phyloP scores from a whole-genome alignment of 768 basidiomycete species.

The Hortiboletus campestris region DNA sequence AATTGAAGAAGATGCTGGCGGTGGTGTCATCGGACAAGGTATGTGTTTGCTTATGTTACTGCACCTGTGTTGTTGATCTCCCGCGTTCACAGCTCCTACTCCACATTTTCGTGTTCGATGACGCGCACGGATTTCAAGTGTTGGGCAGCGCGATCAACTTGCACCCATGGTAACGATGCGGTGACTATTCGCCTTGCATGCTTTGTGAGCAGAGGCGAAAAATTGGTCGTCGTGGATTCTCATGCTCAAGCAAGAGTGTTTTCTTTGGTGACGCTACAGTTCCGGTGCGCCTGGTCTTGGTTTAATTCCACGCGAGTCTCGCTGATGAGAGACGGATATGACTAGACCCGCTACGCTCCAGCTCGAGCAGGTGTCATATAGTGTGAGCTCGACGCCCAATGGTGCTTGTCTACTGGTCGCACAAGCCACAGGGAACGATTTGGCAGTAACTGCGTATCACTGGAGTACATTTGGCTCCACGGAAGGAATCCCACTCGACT shows the following conservation, averaged over 20 bases:
- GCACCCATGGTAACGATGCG: constrained; percentile 37
- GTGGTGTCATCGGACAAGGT: constrained; percentile 46
- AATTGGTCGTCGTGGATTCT: constrained; percentile 50
- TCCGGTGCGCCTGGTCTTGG: constrained; percentile 37
- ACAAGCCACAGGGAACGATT: constrained; percentile 14
- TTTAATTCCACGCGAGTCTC: not conserved
- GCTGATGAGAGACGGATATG: not conserved
- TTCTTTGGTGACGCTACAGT: constrained; percentile 52
- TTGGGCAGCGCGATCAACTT: constrained; percentile 43
- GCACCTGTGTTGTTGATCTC: not conserved
- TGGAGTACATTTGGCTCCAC: constrained; percentile 56
- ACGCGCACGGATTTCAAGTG: constrained; percentile 40
- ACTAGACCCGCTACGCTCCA: constrained; percentile 45
- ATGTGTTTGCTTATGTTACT: not conserved
- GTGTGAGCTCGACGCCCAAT: constrained; percentile 48
- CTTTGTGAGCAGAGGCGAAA: constrained; percentile 52
- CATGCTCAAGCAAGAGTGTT: constrained; percentile 45
- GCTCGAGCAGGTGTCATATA: constrained; percentile 33
- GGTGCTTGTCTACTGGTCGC: constrained; percentile 50
- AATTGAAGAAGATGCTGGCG: constrained; percentile 47
- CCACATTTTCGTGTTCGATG: constrained; percentile 49
- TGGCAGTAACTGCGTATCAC: constrained; percentile 44
- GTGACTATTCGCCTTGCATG: constrained; percentile 35
- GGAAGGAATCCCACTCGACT: constrained; percentile 39
- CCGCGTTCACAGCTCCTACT: constrained; percentile 31